A percentile compares a stretch with the other conserved stretches of the same genome.
phyloP scores from a whole-genome alignment of 192 early-diverging fungal species.

The Umbelopsis isabellina region DNA sequence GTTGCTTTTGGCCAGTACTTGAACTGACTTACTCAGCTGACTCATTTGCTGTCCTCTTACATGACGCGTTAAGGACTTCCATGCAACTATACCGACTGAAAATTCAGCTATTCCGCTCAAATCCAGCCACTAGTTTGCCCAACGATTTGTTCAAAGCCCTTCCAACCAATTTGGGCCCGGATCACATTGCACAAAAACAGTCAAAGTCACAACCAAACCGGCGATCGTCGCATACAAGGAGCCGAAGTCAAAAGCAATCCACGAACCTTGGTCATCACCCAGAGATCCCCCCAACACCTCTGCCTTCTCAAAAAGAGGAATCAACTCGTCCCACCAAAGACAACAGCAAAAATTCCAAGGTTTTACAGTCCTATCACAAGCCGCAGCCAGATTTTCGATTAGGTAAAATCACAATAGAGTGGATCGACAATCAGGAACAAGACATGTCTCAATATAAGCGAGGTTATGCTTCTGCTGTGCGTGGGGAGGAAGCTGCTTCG shows the following conservation, averaged over 20 bases:
- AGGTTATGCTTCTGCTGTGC: not conserved
- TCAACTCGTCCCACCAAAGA: not conserved
- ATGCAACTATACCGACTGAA: constrained; percentile 19
- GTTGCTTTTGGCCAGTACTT: not conserved
- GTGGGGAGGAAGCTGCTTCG: not conserved
- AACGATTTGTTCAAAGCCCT: constrained; percentile 7
- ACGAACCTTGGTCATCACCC: constrained; percentile 1
- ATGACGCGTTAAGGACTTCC: constrained; percentile 13
- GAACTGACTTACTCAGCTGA: constrained; percentile 5
- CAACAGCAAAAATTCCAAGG: not conserved
- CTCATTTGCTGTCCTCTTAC: not conserved
- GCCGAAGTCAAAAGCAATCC: constrained; percentile 1
- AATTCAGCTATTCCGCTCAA: constrained; percentile 21
- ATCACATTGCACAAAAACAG: constrained; percentile 6
- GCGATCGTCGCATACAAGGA: constrained; percentile 1
- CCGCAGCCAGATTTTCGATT: constrained; percentile 30
- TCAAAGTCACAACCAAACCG: constrained; percentile 6
- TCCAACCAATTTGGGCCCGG: not conserved
- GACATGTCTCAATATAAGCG: constrained; percentile 14
- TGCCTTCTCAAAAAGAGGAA: constrained; percentile 1
- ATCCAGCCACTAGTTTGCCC: not conserved
- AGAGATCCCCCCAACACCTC: constrained; percentile 25
- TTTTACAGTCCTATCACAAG: not conserved
- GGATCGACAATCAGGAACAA: constrained; percentile 29
- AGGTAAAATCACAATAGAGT: constrained; percentile 37